Evolutionary conservation across 768 basidiomycete genomes (phyloP), one percentile per base, ranked within the genome.

Genomic region (Kwoniella dejecticola): DNA sequence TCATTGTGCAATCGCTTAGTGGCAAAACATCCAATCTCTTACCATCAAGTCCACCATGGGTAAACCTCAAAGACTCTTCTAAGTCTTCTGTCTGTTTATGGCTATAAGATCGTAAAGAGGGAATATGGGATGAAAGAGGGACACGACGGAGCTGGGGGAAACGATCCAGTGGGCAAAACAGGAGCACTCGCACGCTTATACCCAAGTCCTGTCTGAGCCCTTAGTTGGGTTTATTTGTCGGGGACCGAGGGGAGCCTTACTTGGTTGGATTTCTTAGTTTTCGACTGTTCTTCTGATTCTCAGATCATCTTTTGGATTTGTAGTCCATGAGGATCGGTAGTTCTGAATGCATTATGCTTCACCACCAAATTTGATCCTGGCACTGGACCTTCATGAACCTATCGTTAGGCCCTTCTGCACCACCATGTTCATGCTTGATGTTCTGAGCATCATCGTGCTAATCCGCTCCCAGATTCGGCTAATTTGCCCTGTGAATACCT

Each of bases 31-130:
- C 83, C 93, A 92, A 83, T 95, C 92, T 54, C 84, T 98, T 68
- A 92, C 97, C 85, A 88, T 99, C 84, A 99, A 99, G 85, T 87
- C 88, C 76, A 93, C 95, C 77, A 99, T 98, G 96, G 95, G 95
- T 85, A 96, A 95, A 83, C 91, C 94, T 63, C 82, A 94, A 74
- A 91, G 95, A 62, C 84, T 98, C 67, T 98, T 88, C 88, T 97
- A 84, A 84, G 68, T 38, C 57, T 56, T 52, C 50, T 36, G 42
- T 55, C 36, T 50, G 66, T 68, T 63, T 36, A 21, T 24, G 33
- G 17, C 7, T 36, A 30, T 27, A 15, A n/a, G 54, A n/a, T n/a
- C 19, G 17, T 56, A 31, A 31, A 33, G 44, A 31, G 38, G 40
- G 29, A 23, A 17, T 40, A 47, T n/a, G 46, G 19, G 53, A 19